A percentile compares a stretch with the other conserved stretches of the same genome.
These are phyloP conservation scores for Pleurotus platypus DNA, from an alignment of 768 basidiomycete species.

Conservation along the genomic window DNA sequence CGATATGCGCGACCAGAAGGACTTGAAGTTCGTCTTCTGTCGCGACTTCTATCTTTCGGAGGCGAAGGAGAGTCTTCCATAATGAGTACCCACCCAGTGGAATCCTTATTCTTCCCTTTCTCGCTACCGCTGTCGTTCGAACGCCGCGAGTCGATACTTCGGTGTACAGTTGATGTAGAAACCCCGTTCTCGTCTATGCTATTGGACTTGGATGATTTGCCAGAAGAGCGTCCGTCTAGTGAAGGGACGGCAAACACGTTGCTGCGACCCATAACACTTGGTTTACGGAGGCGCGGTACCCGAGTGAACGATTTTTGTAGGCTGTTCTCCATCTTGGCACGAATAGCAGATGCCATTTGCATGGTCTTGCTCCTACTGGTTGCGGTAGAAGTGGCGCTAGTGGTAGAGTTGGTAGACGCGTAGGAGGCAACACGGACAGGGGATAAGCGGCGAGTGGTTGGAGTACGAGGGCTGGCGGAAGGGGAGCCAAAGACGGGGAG, in stretches of 20 bases:
- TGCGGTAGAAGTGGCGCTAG: conserved; percentile 38
- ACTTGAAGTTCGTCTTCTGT: conserved; percentile 59
- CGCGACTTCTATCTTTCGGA: conserved; percentile 49
- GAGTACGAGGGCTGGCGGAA: conserved; percentile 44
- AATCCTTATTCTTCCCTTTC: conserved; percentile 49
- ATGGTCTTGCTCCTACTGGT: conserved; percentile 76
- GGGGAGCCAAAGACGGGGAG: conserved; percentile 45
- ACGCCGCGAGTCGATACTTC: conserved; percentile 43
- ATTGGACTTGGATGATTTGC: conserved; percentile 27
- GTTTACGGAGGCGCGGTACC: conserved; percentile 81
- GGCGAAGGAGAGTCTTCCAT: conserved; percentile 85
- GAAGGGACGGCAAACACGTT: conserved; percentile 34
- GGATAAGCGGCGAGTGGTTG: conserved; percentile 32
- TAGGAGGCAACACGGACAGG: conserved; percentile 33
- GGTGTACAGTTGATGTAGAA: conserved; percentile 19
- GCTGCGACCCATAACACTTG: conserved; percentile 61
- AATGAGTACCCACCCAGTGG: conserved; percentile 84
- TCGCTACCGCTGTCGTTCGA: conserved; percentile 43
- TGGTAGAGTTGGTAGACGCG: conserved; percentile 37
- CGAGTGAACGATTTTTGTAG: conserved; percentile 88
- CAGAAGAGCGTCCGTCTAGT: conserved; percentile 27
- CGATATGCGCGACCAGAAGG: conserved; percentile 55
- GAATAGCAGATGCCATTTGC: conserved; percentile 92
- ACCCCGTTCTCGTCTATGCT: conserved; percentile 5
- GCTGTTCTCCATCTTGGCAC: conserved; percentile 75